Evolutionary conservation across 1,284 basidiomycete species (phyloP).

Genomic region (Cryptococcus amylolentus): DNA sequence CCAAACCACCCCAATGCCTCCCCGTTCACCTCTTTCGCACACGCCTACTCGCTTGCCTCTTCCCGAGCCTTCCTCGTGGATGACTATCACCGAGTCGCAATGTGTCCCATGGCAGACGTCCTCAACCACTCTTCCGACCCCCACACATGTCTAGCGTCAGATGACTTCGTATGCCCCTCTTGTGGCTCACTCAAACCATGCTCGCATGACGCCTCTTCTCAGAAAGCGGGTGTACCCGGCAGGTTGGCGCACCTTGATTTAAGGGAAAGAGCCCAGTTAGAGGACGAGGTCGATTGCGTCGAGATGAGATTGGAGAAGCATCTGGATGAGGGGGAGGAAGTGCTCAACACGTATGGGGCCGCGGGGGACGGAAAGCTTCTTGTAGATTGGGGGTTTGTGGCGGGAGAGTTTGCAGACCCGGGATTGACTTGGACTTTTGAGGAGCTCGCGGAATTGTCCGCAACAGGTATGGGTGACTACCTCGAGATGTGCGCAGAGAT

Average conservation of each 20-base stretch:
- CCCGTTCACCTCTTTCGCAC: conserved; percentile 59
- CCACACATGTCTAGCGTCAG: conserved; percentile 56
- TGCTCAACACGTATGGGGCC: conserved; percentile 82
- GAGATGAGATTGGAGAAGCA: conserved; percentile 43
- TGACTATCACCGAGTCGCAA: conserved; percentile 73
- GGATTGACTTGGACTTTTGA: conserved; percentile 30
- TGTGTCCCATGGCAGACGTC: conserved; percentile 87
- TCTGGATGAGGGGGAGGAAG: conserved; percentile 55
- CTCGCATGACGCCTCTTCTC: conserved; percentile 58
- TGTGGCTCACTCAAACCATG: conserved; percentile 76
- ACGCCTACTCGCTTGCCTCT: conserved; percentile 74
- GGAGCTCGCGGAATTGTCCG: conserved; percentile 5
- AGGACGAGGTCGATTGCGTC: conserved; percentile 29
- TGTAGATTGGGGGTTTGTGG: conserved; percentile 66
- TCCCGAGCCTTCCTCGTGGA: conserved; percentile 86
- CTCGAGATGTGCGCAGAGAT: background rate
- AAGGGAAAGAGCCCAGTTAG: conserved; percentile 8
- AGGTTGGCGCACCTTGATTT: conserved; percentile 31
- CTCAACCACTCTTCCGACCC: conserved; percentile 66
- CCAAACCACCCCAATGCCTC: conserved; percentile 20
- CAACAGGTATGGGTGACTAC: background rate
- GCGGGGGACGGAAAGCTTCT: conserved; percentile 69
- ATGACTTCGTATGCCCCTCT: conserved; percentile 73
- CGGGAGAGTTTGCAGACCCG: conserved; percentile 25
- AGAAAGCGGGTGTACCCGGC: conserved; percentile 7